Base-by-base conservation (phyloP, 139 green algal genomes). In the Chlamydomonas sphaeroides region DNA sequence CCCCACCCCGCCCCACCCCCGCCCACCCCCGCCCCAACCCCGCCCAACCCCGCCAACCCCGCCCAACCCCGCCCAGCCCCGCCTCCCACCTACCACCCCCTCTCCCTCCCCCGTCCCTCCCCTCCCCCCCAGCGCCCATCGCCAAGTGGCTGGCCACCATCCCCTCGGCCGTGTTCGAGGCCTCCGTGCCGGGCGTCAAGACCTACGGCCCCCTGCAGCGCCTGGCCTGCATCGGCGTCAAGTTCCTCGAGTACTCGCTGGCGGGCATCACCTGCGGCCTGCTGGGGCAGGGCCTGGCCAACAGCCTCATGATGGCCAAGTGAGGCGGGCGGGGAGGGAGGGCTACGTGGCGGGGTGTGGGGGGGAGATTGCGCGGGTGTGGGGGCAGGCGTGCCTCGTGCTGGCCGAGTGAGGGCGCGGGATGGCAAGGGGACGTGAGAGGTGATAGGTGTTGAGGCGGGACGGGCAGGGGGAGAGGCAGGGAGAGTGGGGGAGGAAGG, bases 271-370 rank as follows among this genome's bases (percentile, higher is more conserved):
- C 81, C 25, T 99, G 95, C 80, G 96, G 96, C 66, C 84, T 98
- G 26, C 76, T 98, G 23, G 96, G 96, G 5, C 97, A 99, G 91
- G 93, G 90, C 70, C 75, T 98, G 23, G 96, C 95, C 80, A 99
- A 98, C 87, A 70, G 72, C 18, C 57, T 96, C 42, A 99, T 99
- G 93, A 61, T 84, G 15, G 63, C 92, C 70, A 97, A 95, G 90
- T 94, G 74, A 49, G 90, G 79, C 6, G 25, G 21, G 30, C 28
- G 28, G 18, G 42, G 4, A 42, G 6, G 66, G 66, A 35, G 36
- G 45, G n/a, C n/a, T n/a, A n/a, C n/a, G n/a, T n/a, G n/a, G n/a
- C n/a, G n/a, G n/a, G n/a, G n/a, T n/a, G n/a, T n/a, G n/a, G n/a
- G n/a, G n/a, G n/a, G n/a, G n/a, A n/a, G n/a, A n/a, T n/a, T n/a